phyloP scores from a whole-genome alignment of 192 early-diverging fungal genomes.

The Coemansia aciculifera region DNA sequence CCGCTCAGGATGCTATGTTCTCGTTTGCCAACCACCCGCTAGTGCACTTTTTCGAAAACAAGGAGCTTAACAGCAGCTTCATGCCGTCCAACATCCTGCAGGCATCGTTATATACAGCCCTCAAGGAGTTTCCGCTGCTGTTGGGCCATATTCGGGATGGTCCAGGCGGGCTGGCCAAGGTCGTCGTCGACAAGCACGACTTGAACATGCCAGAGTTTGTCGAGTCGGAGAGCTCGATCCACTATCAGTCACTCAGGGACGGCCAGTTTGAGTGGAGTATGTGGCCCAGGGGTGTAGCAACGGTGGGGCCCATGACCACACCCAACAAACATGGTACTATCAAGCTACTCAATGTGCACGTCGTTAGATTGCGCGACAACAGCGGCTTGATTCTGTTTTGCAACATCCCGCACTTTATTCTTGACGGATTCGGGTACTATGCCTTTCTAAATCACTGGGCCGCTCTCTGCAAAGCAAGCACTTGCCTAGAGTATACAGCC shows the following conservation, averaged over 20 bases:
- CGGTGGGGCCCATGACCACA: conserved; percentile 21
- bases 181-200: conserved; percentile 27
- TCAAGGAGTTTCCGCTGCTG: conserved; percentile 40
- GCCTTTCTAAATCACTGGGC: conserved; percentile 41
- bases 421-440: conserved; percentile 48
- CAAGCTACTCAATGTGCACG: conserved; percentile 28
- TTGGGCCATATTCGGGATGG: conserved; percentile 23
- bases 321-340: conserved; percentile 17
- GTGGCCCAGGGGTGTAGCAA: conserved; percentile 27
- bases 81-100: conserved; percentile 28
- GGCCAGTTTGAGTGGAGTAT: conserved; percentile 18
- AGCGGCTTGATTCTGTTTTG: conserved; percentile 40
- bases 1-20: conserved; percentile 33
- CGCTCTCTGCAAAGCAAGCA: conserved; percentile 10
- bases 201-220: conserved; percentile 42
- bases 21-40: conserved; percentile 44
- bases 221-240: conserved; percentile 23
- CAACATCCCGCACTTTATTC: conserved; percentile 47
- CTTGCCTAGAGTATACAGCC: background rate
- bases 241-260: conserved; percentile 12
- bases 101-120: conserved; percentile 22
- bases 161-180: background rate
- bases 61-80: conserved; percentile 2
- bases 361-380: conserved; percentile 22
- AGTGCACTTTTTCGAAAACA: conserved; percentile 47